Base-by-base conservation (phyloP, 371 early-diverging fungal genomes). In the Mucor irregularis region DNA sequence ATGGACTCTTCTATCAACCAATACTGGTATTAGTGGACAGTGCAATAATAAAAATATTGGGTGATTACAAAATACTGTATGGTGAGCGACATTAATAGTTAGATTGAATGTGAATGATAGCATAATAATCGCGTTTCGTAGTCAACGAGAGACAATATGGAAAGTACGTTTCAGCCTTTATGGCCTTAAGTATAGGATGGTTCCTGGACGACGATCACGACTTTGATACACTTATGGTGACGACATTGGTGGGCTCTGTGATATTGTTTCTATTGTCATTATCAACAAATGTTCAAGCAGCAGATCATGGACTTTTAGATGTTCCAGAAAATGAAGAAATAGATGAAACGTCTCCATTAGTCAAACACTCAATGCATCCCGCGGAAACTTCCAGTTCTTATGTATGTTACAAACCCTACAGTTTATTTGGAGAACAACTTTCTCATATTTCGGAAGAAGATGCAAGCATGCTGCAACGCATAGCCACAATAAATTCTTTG, bases 401-500 rank as follows among this genome's bases (percentile, higher is more conserved):
- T 49, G 24, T 53, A 43, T 56, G 49, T 5, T 75, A 75, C 39
- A 67, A 69, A 42, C 76, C 76, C 11, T 75, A 75, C 49, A 69
- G 72, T 45, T 44, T 75, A 9, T 75, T 75, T 52, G 66, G 64
- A 2, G 76, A 75, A 19, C 68, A 64, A 19, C 45, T 75, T 6
- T 75, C 76, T 0, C 72, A 75, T 37, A 75, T 75, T 5, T 75
- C 76, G 5, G 76, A 75, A 58, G 76, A 75, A 52, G 76, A 75
- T 53, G 67, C 65, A n/a, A 67, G 67, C 21, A 58, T 60, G 61
- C 34, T 71, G 28, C 69, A 63, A 25, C 57, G 61, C n/a, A 61
- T 74, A 38, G 39, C 43, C 21, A 58, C 61, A 4, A 51, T 61
- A 35, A 40, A 56, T 26, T 55, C 34, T 30, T 46, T 26, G 30